These are phyloP conservation scores for Serendipita sp. DNA, from an alignment of 768 basidiomycete species.

Conservation along the genomic window DNA sequence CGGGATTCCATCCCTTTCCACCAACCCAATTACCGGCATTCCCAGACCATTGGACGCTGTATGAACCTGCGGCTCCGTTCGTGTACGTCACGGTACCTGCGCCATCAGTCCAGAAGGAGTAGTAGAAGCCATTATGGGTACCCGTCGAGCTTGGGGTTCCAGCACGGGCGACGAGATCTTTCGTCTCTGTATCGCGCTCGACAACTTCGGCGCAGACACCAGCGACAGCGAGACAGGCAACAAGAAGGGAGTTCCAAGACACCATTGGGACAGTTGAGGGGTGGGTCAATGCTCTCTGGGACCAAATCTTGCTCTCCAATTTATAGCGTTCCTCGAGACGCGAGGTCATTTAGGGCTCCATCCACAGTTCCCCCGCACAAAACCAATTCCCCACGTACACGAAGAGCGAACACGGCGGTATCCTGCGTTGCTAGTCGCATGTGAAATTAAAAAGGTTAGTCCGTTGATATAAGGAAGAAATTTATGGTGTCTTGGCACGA, in stretches of 20 bases:
- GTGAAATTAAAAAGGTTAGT: too few species aligned
- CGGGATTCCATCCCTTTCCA: slow-evolving; percentile 26
- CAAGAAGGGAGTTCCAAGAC: background rate
- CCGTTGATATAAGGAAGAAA: too few species aligned
- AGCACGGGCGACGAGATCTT: background rate
- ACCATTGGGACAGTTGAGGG: background rate
- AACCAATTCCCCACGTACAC: too few species aligned
- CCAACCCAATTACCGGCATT: slow-evolving; percentile 23
- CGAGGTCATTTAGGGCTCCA: too few species aligned
- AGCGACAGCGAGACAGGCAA: background rate
- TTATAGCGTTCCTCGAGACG: too few species aligned
- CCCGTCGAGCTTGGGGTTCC: slow-evolving; percentile 9
- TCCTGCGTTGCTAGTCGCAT: too few species aligned
- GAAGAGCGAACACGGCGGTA: too few species aligned
- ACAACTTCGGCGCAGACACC: background rate
- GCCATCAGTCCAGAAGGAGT: slow-evolving; percentile 24
- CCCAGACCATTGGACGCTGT: slow-evolving; percentile 19
- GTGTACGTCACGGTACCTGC: slow-evolving; percentile 19
- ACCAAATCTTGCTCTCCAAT: too few species aligned
- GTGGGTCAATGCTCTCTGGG: background rate
- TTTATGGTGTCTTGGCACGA: too few species aligned
- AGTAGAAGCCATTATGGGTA: slow-evolving; percentile 22
- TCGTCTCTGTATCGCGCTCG: background rate
- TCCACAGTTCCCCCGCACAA: too few species aligned
- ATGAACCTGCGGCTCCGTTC: slow-evolving; percentile 18